A percentile compares a stretch with the other conserved stretches of the same genome.
Conservation (phyloP, 108 stramenopile genomes). For the Pelagomonas calceolata region DNA sequence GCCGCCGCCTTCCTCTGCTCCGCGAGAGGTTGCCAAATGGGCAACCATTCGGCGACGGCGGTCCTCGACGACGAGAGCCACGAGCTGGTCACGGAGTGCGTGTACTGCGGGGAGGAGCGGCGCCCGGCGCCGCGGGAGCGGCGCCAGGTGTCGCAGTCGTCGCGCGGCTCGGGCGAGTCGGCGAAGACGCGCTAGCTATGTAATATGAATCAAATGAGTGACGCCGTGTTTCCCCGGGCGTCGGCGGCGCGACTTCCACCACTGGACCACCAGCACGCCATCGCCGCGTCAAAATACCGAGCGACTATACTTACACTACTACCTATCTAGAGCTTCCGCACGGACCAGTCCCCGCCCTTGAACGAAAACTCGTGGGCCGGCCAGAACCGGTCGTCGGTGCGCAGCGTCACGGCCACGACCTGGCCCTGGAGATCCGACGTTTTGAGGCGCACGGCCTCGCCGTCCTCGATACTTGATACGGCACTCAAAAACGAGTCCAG, state of each 20-base stretch:
- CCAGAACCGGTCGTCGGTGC: conserved; percentile 31
- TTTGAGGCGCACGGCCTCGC: conserved; percentile 22
- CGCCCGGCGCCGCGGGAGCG: no score
- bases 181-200: no score
- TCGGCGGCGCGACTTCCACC: no score
- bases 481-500: conserved; percentile 28
- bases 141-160: no score
- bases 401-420: conserved; percentile 21
- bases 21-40: neutral
- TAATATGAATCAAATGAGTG: no score
- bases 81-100: neutral
- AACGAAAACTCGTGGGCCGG: neutral
- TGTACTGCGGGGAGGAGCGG: neutral
- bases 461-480: conserved; percentile 15
- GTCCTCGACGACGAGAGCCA: neutral
- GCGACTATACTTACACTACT: no score
- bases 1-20: neutral
- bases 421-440: conserved; percentile 28
- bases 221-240: no score
- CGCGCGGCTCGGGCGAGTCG: no score
- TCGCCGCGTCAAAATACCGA: no score
- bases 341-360: neutral
- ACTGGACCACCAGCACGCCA: no score
- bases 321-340: no score
- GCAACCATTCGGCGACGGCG: neutral